Conservation (phyloP, 805 yeast species). For the Metahyphopichia silvanorum region DNA sequence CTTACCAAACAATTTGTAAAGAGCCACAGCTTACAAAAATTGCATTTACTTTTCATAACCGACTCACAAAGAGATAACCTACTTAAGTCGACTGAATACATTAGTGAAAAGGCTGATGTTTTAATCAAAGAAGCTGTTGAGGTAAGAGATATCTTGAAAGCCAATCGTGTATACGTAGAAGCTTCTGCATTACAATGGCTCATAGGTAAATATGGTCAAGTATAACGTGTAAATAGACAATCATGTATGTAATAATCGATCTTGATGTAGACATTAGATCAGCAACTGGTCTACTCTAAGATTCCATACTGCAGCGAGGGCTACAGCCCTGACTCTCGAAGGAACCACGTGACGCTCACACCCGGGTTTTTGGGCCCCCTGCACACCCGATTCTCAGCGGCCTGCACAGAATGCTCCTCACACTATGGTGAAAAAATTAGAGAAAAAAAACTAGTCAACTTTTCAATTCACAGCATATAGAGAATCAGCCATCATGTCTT, state of each 20-base stretch:
- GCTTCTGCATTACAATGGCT: conserved; percentile 65
- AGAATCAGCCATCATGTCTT: conserved; percentile 64
- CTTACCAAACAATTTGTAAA: conserved; percentile 50
- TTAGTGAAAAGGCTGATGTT: conserved; percentile 56
- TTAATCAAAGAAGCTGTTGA: conserved; percentile 74
- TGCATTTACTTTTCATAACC: conserved; percentile 67
- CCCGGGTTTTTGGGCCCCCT: too few species aligned
- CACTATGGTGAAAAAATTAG: too few species aligned
- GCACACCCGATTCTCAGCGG: too few species aligned
- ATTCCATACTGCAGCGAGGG: background rate
- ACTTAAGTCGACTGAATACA: conserved; percentile 52
- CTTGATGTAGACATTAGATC: background rate
- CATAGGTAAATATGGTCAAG: conserved; percentile 17
- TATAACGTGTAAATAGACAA: conserved; percentile 3
- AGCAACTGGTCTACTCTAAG: background rate
- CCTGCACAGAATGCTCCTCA: too few species aligned
- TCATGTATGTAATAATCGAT: too few species aligned
- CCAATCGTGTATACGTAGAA: conserved; percentile 74
- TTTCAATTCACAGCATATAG: conserved; percentile 4
- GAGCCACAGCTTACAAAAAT: conserved; percentile 46
- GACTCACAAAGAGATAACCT: conserved; percentile 59
- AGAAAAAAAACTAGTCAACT: conserved; percentile 3
- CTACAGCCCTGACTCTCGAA: background rate
- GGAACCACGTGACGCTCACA: too few species aligned
- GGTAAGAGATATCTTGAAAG: conserved; percentile 79